Percentiles rank a stretch among this genome's conserved stretches.
These are phyloP conservation scores for Gamarada debralockiae DNA, from an alignment of 495 filamentous ascomycete genomes.

Conservation along the genomic window DNA sequence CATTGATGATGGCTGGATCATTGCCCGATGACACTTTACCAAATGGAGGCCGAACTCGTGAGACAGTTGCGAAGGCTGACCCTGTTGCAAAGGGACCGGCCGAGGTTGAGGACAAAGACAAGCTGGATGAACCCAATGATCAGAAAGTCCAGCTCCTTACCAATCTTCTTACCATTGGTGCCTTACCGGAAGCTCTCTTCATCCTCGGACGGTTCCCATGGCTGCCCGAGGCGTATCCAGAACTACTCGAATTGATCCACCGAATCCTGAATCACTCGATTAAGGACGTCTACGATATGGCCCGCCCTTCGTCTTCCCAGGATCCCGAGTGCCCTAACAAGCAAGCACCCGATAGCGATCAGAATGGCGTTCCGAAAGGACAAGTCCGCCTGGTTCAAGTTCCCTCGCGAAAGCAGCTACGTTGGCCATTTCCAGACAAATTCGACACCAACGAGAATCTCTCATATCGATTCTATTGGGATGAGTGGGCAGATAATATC, in stretches of 20 bases:
- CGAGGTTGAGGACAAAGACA: slow-evolving; percentile 46
- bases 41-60: slow-evolving; percentile 20
- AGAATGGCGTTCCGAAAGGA: slow-evolving; percentile 61
- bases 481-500: slow-evolving; percentile 92
- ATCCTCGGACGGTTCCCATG: slow-evolving; percentile 89
- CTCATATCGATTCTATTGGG: slow-evolving; percentile 91
- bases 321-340: slow-evolving; percentile 35
- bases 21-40: slow-evolving; percentile 78
- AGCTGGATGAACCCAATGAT: slow-evolving; percentile 76
- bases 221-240: slow-evolving; percentile 78
- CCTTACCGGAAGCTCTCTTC: slow-evolving; percentile 88
- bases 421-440: slow-evolving; percentile 77
- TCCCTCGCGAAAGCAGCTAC: slow-evolving; percentile 56
- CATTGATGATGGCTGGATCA: slow-evolving; percentile 84
- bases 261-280: slow-evolving; percentile 80
- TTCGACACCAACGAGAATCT: slow-evolving; percentile 66
- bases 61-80: slow-evolving; percentile 28
- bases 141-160: slow-evolving; percentile 84
- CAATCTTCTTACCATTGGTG: slow-evolving; percentile 84
- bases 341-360: slow-evolving; percentile 53
- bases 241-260: slow-evolving; percentile 73
- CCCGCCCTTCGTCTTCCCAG: slow-evolving; percentile 11
- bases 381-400: slow-evolving; percentile 54
- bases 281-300: slow-evolving; percentile 55
- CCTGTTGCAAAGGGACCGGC: slow-evolving; percentile 45